phyloP scores from a whole-genome alignment of 2,329 filamentous ascomycete genomes.

The Ophiostoma quercus region DNA sequence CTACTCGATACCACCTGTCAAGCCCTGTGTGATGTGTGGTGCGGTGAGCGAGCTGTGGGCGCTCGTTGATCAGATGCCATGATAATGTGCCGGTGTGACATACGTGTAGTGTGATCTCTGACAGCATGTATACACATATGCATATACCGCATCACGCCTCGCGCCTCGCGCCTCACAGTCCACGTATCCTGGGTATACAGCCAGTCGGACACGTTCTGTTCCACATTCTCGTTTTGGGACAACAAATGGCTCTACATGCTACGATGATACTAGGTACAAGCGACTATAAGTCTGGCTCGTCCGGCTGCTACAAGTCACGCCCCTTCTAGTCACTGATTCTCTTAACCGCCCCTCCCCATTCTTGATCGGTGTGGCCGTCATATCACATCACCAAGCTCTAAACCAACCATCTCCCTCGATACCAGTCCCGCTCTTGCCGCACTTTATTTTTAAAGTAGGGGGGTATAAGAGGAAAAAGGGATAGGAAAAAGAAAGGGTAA shows the following conservation, averaged over 20 bases:
- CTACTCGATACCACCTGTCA: slow-evolving; percentile 10
- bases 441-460: background rate
- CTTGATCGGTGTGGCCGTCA: background rate
- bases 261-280: background rate
- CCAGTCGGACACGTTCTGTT: background rate
- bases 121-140: background rate
- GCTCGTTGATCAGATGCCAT: slow-evolving; percentile 5
- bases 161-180: background rate
- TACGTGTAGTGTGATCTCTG: background rate
- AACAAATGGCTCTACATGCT: background rate
- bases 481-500: background rate
- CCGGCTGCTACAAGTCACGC: background rate
- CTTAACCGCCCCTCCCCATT: background rate
- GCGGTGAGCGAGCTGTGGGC: background rate
- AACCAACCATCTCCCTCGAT: background rate
- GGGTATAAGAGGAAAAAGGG: too few relatives aligned
- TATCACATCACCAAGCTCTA: background rate
- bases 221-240: background rate
- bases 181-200: background rate
- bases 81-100: background rate
- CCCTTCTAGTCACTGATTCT: background rate
- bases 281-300: background rate
- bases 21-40: background rate
- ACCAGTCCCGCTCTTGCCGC: background rate
- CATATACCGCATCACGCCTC: background rate